A percentile compares a stretch with the other conserved stretches of the same genome.
Conservation (phyloP, 1,284 basidiomycete species). For the Butyriboletus regius region DNA sequence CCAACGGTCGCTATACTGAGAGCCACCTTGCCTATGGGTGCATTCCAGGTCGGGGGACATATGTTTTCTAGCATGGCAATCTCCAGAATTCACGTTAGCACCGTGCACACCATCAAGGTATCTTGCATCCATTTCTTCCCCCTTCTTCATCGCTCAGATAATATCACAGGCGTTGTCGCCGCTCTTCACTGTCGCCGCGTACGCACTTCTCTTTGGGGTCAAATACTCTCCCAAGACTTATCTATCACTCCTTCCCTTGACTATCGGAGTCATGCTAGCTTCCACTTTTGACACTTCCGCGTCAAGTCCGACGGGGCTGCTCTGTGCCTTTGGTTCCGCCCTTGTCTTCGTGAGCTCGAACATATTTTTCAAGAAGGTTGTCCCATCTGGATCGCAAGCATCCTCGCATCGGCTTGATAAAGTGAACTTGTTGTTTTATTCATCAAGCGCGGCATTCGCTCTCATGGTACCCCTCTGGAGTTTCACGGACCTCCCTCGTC, state of each 20-base stretch:
- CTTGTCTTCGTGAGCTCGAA: constrained; percentile 96
- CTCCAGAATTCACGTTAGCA: constrained; percentile 90
- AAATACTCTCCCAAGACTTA: constrained; percentile 90
- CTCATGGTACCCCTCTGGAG: constrained; percentile 93
- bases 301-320: constrained; percentile 73
- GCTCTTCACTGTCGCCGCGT: constrained; percentile 91
- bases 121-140: constrained; percentile 17
- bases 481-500: constrained; percentile 71
- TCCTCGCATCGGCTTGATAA: constrained; percentile 84
- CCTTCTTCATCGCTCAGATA: constrained; percentile 5
- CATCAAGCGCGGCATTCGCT: constrained; percentile 86
- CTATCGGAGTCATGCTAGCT: constrained; percentile 93
- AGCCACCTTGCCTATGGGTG: constrained; percentile 84
- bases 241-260: constrained; percentile 88
- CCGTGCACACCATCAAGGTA: constrained; percentile 98
- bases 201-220: constrained; percentile 86
- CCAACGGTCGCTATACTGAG: constrained; percentile 70
- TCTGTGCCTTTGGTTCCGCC: constrained; percentile 90
- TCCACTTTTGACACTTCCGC: constrained; percentile 87
- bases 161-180: constrained; percentile 79
- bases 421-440: constrained; percentile 92
- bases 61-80: constrained; percentile 96
- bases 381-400: constrained; percentile 60
- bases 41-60: constrained; percentile 94
- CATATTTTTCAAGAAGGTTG: constrained; percentile 98